A percentile compares a stretch with the other conserved stretches of the same genome.
phyloP scores from a whole-genome alignment of 2,329 filamentous ascomycete species.

The Ophiostoma sp. region DNA sequence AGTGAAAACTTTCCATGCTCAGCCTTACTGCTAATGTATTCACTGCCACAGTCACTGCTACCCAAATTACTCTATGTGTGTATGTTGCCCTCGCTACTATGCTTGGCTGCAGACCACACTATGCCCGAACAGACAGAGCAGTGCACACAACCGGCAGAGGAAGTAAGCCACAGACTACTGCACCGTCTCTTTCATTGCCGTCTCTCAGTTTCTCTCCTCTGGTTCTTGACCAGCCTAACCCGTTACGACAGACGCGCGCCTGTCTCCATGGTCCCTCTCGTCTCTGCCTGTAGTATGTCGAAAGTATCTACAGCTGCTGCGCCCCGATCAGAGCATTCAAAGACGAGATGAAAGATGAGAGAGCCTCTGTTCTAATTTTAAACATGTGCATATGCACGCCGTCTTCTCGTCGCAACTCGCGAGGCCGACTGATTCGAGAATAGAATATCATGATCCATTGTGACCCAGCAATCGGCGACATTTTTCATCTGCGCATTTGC shows the following conservation, averaged over 20 bases:
- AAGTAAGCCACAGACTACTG: conserved; percentile 13
- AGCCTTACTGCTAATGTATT: too few species aligned
- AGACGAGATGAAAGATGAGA: conserved; percentile 17
- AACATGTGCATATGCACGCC: background rate
- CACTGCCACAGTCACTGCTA: too few species aligned
- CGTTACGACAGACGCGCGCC: background rate
- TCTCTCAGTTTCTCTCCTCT: too few species aligned
- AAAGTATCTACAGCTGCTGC: conserved; percentile 9
- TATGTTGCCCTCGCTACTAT: background rate
- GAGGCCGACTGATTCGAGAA: background rate
- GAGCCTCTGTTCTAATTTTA: conserved; percentile 16
- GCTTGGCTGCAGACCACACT: background rate
- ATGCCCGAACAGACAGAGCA: background rate
- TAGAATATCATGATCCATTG: background rate
- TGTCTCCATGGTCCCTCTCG: background rate
- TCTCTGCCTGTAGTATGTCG: background rate
- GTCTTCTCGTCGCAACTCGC: too few species aligned
- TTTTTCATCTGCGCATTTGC: too few species aligned
- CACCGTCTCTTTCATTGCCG: background rate
- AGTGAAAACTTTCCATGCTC: too few species aligned
- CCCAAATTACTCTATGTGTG: too few species aligned
- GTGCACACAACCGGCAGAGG: background rate
- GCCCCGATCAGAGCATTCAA: conserved; percentile 16
- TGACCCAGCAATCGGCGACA: too few species aligned
- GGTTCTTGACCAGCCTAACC: background rate